Conservation (phyloP, 768 basidiomycete species). For the Erythrobasidium yunnanense region DNA sequence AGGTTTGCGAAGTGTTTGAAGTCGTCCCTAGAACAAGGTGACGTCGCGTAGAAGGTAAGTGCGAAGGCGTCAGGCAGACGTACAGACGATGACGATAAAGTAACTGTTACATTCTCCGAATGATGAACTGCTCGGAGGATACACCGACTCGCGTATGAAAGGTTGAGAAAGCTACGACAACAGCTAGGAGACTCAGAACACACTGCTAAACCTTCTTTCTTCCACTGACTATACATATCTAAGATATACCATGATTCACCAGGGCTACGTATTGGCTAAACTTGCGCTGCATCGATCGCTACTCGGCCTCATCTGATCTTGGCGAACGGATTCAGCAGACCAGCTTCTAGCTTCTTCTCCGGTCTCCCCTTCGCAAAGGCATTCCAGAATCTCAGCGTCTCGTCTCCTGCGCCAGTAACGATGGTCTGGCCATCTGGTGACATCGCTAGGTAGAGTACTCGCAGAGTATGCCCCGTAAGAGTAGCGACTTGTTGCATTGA, state of each 20-base stretch:
- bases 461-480: slow-evolving; percentile 83
- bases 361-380: slow-evolving; percentile 56
- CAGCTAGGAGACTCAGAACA: no score
- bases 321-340: slow-evolving; percentile 33
- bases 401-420: slow-evolving; percentile 94
- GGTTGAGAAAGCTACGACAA: no score
- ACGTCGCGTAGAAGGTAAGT: no score
- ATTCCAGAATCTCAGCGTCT: slow-evolving; percentile 94
- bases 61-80: background rate
- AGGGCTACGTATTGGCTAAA: no score
- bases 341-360: slow-evolving; percentile 34
- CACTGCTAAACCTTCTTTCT: no score
- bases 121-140: no score
- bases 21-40: no score
- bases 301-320: slow-evolving; percentile 27
- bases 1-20: background rate
- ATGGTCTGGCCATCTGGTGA: slow-evolving; percentile 95
- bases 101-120: no score
- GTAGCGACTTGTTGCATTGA: slow-evolving; percentile 87
- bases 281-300: no score
- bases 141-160: no score
- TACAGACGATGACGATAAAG: background rate
- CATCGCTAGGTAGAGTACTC: slow-evolving; percentile 95
- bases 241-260: no score
- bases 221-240: no score